Percentiles rank a stretch among this genome's conserved stretches.
phyloP scores from a whole-genome alignment of 208 protist genomes.

The Trypanosoma theileri region DNA sequence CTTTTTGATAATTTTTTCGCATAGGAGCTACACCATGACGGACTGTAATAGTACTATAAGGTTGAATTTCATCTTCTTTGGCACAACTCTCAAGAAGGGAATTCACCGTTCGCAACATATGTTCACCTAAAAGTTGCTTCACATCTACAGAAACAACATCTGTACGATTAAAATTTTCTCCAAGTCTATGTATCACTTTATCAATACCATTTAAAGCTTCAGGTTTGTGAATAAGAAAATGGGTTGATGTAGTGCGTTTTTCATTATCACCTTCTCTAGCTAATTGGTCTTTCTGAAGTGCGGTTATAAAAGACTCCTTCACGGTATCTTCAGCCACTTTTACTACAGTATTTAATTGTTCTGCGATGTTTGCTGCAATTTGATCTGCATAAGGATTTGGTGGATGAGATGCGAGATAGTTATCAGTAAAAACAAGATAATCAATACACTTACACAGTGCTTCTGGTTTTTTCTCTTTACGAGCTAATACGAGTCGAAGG shows the following conservation, averaged over 20 bases:
- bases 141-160: slow-evolving; percentile 65
- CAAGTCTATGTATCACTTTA: slow-evolving; percentile 65
- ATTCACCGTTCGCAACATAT: slow-evolving; percentile 41
- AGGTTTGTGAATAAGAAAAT: slow-evolving; percentile 59
- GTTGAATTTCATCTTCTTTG: slow-evolving; percentile 60
- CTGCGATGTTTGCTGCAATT: slow-evolving; percentile 43
- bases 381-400: slow-evolving; percentile 55
- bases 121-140: slow-evolving; percentile 46
- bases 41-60: slow-evolving; percentile 19
- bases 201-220: slow-evolving; percentile 57
- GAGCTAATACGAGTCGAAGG: slow-evolving; percentile 58
- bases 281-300: slow-evolving; percentile 40
- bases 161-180: slow-evolving; percentile 79
- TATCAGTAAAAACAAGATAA: slow-evolving; percentile 85
- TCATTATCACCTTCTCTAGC: slow-evolving; percentile 1
- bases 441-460: slow-evolving; percentile 72
- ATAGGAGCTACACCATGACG: slow-evolving; percentile 28
- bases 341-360: slow-evolving; percentile 62
- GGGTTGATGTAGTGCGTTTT: neutral
- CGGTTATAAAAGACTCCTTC: slow-evolving; percentile 61
- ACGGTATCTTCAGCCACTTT: slow-evolving; percentile 66
- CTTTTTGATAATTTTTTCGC: slow-evolving; percentile 77
- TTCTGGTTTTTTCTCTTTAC: slow-evolving; percentile 59
- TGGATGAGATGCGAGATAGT: slow-evolving; percentile 76
- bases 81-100: slow-evolving; percentile 53